Conservation (phyloP, 306 rosid genomes). For the Pterocarpus santalinus region DNA sequence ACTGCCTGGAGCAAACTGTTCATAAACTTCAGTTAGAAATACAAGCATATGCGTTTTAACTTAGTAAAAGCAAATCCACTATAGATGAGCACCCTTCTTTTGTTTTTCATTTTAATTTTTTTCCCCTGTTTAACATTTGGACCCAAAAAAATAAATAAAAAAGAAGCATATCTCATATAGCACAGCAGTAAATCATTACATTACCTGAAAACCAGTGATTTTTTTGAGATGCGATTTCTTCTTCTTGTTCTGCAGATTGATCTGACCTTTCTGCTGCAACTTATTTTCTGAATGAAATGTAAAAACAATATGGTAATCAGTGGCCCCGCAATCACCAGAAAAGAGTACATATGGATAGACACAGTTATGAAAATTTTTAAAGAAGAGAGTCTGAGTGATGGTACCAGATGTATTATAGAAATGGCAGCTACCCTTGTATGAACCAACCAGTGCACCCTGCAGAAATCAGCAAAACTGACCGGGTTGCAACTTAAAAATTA, state of each 20-base stretch:
- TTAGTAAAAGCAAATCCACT: constrained; percentile 28
- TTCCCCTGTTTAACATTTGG: constrained; percentile 22
- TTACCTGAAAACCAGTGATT: constrained; percentile 99
- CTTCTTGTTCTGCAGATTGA: constrained; percentile 95
- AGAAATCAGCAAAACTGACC: constrained; percentile 47
- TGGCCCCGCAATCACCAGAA: constrained; percentile 39
- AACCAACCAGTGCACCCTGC: constrained; percentile 97
- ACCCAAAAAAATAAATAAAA: constrained; percentile 3
- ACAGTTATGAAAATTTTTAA: neutral
- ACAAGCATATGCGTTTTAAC: constrained; percentile 37
- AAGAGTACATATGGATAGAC: neutral
- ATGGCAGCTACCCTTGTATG: constrained; percentile 96
- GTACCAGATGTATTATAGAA: constrained; percentile 88
- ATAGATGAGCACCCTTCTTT: neutral
- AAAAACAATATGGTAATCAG: constrained; percentile 38
- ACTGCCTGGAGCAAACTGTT: constrained; percentile 99
- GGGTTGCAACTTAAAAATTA: constrained; percentile 39
- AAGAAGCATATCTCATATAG: constrained; percentile 18
- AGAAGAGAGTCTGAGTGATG: constrained; percentile 10
- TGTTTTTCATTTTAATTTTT: neutral
- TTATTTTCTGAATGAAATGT: constrained; percentile 74
- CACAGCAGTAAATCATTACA: constrained; percentile 39
- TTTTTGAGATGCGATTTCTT: constrained; percentile 91
- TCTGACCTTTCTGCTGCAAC: constrained; percentile 81
- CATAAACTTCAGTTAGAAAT: constrained; percentile 45